A percentile compares a stretch with the other conserved stretches of the same genome.
Evolutionary conservation across 2,329 filamentous ascomycete genomes (phyloP).

Genomic region (Scytalidium lignicola): DNA sequence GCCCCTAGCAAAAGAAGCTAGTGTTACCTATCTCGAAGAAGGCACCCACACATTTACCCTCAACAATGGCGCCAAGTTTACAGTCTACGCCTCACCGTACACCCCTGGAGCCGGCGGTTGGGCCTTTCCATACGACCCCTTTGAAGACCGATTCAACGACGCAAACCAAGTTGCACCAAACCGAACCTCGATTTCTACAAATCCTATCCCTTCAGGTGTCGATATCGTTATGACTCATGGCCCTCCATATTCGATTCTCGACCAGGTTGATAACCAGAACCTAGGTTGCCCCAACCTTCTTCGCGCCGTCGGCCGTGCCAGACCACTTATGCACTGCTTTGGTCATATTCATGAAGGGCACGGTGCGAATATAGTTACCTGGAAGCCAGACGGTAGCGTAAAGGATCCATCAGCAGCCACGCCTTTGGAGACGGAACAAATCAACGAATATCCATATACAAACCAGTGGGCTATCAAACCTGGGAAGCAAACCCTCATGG

Average conservation of each 20-base stretch:
- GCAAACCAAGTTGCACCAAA: not conserved
- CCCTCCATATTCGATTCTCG: slow-evolving; percentile 28
- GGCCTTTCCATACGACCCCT: slow-evolving; percentile 25
- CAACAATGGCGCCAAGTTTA: slow-evolving; percentile 23
- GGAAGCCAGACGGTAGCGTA: slow-evolving; percentile 31
- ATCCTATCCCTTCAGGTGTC: slow-evolving; percentile 14
- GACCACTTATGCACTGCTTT: slow-evolving; percentile 48
- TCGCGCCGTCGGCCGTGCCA: slow-evolving; percentile 36
- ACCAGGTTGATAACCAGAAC: slow-evolving; percentile 18
- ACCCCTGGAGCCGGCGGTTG: slow-evolving; percentile 25
- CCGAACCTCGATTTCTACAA: slow-evolving; percentile 1
- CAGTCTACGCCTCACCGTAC: slow-evolving; percentile 28
- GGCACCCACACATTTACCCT: slow-evolving; percentile 26
- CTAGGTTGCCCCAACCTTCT: slow-evolving; percentile 44
- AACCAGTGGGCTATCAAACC: slow-evolving; percentile 25
- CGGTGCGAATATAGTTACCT: slow-evolving; percentile 49
- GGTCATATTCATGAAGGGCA: slow-evolving; percentile 57
- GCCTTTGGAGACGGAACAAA: slow-evolving; percentile 17
- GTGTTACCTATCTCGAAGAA: slow-evolving; percentile 28
- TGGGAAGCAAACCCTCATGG: slow-evolving; percentile 49
- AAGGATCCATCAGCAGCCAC: slow-evolving; percentile 28
- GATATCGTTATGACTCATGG: slow-evolving; percentile 37
- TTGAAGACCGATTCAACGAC: slow-evolving; percentile 23
- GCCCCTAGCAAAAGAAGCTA: slow-evolving; percentile 15
- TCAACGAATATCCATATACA: slow-evolving; percentile 35